Conservation (phyloP, 1,139 yeast species). For the Nakaseomyces glabratus region DNA sequence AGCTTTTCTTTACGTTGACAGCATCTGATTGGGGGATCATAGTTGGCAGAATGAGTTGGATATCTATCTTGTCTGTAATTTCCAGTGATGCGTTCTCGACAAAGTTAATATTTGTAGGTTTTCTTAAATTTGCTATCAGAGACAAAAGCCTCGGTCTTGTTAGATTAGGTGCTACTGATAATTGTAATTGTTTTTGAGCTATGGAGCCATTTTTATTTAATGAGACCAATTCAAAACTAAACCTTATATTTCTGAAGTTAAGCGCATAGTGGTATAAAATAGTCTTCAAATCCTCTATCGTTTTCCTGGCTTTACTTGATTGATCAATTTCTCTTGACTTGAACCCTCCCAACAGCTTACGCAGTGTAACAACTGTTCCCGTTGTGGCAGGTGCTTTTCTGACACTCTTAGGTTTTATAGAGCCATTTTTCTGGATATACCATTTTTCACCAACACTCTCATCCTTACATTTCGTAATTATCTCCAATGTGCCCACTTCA, state of each 20-base stretch:
- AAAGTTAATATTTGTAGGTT: constrained; percentile 15
- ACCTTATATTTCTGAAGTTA: constrained; percentile 29
- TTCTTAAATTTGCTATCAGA: constrained; percentile 16
- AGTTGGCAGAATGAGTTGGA: constrained; percentile 28
- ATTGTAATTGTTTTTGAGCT: constrained; percentile 15
- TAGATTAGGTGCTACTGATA: constrained; percentile 17
- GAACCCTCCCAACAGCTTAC: constrained; percentile 29
- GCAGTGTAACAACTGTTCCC: constrained; percentile 35
- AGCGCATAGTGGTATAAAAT: constrained; percentile 32
- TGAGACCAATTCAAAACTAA: constrained; percentile 22
- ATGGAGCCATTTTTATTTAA: constrained; percentile 17
- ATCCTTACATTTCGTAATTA: constrained; percentile 30
- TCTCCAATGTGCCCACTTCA: constrained; percentile 27
- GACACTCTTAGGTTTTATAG: constrained; percentile 13
- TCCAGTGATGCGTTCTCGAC: constrained; percentile 12
- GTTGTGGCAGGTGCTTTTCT: constrained; percentile 22
- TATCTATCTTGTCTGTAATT: constrained; percentile 11
- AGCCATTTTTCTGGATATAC: constrained; percentile 31
- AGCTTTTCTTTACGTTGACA: constrained; percentile 16
- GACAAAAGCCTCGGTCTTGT: constrained; percentile 18
- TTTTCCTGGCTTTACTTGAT: constrained; percentile 23
- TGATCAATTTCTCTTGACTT: constrained; percentile 34
- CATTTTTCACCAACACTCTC: constrained; percentile 34
- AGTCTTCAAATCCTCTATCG: constrained; percentile 24
- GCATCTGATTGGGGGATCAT: constrained; percentile 27